Percentiles rank a stretch among this genome's conserved stretches.
These are phyloP conservation scores for Athelia psychrophila DNA, from an alignment of 1,284 basidiomycete species.

Conservation along the genomic window DNA sequence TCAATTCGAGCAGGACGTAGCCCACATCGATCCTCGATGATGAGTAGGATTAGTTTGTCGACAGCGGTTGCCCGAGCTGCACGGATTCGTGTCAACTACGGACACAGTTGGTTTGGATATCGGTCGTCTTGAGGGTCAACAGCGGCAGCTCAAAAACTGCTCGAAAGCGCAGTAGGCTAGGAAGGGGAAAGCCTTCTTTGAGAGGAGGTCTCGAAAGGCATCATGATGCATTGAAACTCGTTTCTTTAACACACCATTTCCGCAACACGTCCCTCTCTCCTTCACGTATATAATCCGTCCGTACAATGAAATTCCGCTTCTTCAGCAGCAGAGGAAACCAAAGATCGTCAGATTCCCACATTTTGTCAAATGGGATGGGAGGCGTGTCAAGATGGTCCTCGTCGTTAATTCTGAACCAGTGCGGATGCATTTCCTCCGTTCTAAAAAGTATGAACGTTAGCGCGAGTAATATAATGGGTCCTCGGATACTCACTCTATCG, in stretches of 20 bases:
- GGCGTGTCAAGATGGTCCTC: slow-evolving; percentile 10
- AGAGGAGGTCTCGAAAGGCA: no score
- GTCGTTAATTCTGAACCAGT: slow-evolving; percentile 52
- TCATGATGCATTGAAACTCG: no score
- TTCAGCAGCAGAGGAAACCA: slow-evolving; percentile 60
- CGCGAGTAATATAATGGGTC: neutral
- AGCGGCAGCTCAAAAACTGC: slow-evolving; percentile 47
- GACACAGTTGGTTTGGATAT: slow-evolving; percentile 67
- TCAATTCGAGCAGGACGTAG: no score
- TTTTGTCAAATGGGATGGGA: slow-evolving; percentile 49
- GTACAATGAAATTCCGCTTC: slow-evolving; percentile 46
- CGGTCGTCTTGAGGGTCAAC: slow-evolving; percentile 77
- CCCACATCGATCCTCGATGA: no score
- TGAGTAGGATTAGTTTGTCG: no score
- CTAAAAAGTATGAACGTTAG: slow-evolving; percentile 37
- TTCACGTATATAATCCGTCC: slow-evolving; percentile 48
- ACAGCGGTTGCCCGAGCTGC: no score
- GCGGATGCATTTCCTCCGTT: slow-evolving; percentile 67
- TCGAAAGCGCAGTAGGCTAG: slow-evolving; percentile 46
- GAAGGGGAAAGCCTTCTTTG: slow-evolving; percentile 22
- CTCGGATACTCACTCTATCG: slow-evolving; percentile 52
- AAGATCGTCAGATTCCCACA: slow-evolving; percentile 65
- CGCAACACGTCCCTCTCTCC: slow-evolving; percentile 29
- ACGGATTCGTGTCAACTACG: no score
- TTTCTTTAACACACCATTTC: slow-evolving; percentile 55